Conservation (phyloP, 1,284 basidiomycete genomes). For the Boletellus sp. region DNA sequence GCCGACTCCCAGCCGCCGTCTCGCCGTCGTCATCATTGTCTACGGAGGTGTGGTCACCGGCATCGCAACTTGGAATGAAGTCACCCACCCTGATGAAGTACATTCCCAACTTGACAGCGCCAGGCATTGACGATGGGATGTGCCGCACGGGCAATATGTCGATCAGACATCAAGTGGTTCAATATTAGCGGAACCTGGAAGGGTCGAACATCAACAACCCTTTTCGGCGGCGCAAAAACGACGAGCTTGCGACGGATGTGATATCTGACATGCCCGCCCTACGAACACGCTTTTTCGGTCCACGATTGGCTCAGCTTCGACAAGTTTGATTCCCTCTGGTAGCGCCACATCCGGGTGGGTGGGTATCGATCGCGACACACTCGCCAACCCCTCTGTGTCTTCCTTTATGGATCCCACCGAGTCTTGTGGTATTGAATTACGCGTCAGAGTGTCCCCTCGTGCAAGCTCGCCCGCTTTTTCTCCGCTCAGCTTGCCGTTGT, state of each 20-base stretch:
- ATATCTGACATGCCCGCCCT: slow-evolving; percentile 77
- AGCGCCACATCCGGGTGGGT: slow-evolving; percentile 33
- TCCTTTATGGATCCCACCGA: neutral
- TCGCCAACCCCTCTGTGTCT: slow-evolving; percentile 1
- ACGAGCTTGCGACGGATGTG: slow-evolving; percentile 69
- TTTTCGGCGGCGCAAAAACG: neutral
- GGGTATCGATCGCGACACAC: neutral
- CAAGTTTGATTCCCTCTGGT: slow-evolving; percentile 60
- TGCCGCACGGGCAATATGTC: slow-evolving; percentile 71
- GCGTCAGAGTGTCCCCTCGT: slow-evolving; percentile 51
- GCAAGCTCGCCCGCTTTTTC: slow-evolving; percentile 55
- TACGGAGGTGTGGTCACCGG: slow-evolving; percentile 29
- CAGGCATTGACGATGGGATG: slow-evolving; percentile 91
- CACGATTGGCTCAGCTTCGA: slow-evolving; percentile 70
- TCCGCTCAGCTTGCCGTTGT: slow-evolving; percentile 56
- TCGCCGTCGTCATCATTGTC: slow-evolving; percentile 95
- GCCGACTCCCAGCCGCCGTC: slow-evolving; percentile 80
- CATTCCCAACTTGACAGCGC: slow-evolving; percentile 65
- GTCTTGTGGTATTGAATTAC: slow-evolving; percentile 16
- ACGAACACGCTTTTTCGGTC: slow-evolving; percentile 84
- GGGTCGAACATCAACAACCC: neutral
- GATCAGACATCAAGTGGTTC: slow-evolving; percentile 68
- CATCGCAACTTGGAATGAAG: neutral
- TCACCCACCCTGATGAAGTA: slow-evolving; percentile 68
- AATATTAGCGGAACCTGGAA: slow-evolving; percentile 69